These are phyloP conservation scores for Nemophila menziesii DNA, from an alignment of 257 asterid species.

Conservation along the genomic window DNA sequence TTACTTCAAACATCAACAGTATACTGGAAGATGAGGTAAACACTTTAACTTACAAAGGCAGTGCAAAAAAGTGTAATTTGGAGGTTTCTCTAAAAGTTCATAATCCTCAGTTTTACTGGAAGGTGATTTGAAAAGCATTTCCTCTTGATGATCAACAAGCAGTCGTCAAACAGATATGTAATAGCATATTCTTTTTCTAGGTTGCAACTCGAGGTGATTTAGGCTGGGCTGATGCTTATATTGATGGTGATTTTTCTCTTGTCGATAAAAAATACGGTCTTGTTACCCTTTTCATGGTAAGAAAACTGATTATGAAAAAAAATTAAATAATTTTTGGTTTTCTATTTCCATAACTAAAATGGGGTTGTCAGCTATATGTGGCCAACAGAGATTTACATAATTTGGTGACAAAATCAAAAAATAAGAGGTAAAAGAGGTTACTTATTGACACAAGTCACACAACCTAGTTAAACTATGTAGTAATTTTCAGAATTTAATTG, in stretches of 20 bases:
- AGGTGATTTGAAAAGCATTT: constrained; percentile 35
- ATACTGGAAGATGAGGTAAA: constrained; percentile 70
- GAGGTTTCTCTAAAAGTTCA: constrained; percentile 60
- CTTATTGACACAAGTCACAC: not conserved
- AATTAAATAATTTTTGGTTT: no score
- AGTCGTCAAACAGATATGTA: not conserved
- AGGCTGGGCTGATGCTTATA: constrained; percentile 86
- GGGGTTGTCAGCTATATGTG: constrained; percentile 47
- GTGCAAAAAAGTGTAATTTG: constrained; percentile 18
- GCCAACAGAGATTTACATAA: constrained; percentile 56
- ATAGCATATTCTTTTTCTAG: constrained; percentile 14
- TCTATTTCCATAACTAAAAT: constrained; percentile 4
- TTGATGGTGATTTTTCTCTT: no score
- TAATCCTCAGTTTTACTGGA: no score
- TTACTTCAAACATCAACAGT: constrained; percentile 19
- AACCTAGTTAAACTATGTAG: not conserved
- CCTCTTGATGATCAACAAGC: no score
- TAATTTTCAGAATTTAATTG: not conserved
- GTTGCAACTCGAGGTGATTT: no score
- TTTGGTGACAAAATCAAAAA: constrained; percentile 31
- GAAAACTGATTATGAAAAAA: constrained; percentile 7
- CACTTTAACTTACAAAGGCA: constrained; percentile 60
- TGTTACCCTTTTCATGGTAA: no score
- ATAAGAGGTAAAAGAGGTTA: constrained; percentile 40
- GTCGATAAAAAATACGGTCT: no score